Conservation (phyloP, 768 basidiomycete species). For the Tricholoma saponaceum region DNA sequence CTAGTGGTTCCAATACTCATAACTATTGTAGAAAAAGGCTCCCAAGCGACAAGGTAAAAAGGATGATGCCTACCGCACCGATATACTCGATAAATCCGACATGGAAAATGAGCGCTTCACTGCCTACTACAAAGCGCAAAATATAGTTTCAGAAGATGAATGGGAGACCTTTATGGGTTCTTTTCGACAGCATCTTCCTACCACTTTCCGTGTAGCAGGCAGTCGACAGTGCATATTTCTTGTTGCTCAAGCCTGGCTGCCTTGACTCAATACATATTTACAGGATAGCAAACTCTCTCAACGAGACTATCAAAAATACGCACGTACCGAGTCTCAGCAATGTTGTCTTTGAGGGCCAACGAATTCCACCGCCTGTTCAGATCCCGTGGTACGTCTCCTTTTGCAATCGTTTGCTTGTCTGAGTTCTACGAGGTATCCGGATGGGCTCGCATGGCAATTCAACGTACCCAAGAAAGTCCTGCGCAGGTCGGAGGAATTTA, state of each 20-base stretch:
- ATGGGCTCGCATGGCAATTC: slow-evolving; percentile 94
- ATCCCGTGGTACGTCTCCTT: slow-evolving; percentile 67
- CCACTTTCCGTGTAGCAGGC: slow-evolving; percentile 90
- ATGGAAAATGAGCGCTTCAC: slow-evolving; percentile 71
- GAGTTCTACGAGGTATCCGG: slow-evolving; percentile 73
- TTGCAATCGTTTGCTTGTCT: slow-evolving; percentile 2
- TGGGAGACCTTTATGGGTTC: slow-evolving; percentile 71
- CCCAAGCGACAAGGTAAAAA: neutral
- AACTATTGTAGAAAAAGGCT: neutral
- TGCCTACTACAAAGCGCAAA: slow-evolving; percentile 71
- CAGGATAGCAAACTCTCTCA: slow-evolving; percentile 71
- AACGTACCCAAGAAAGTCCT: slow-evolving; percentile 87
- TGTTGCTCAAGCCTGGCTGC: neutral
- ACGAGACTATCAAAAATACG: slow-evolving; percentile 67
- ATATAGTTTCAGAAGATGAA: slow-evolving; percentile 71
- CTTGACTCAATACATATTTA: slow-evolving; percentile 5
- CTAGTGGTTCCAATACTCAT: neutral
- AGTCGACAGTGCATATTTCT: slow-evolving; percentile 63
- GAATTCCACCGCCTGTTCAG: slow-evolving; percentile 74
- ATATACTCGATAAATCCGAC: slow-evolving; percentile 51
- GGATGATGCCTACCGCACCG: slow-evolving; percentile 39
- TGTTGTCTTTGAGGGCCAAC: slow-evolving; percentile 71
- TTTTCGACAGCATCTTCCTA: slow-evolving; percentile 74
- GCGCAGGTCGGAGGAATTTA: slow-evolving; percentile 85
- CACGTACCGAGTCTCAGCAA: slow-evolving; percentile 76